These are phyloP conservation scores for Neurospora sp. DNA, from an alignment of 495 filamentous ascomycete genomes.

Conservation along the genomic window DNA sequence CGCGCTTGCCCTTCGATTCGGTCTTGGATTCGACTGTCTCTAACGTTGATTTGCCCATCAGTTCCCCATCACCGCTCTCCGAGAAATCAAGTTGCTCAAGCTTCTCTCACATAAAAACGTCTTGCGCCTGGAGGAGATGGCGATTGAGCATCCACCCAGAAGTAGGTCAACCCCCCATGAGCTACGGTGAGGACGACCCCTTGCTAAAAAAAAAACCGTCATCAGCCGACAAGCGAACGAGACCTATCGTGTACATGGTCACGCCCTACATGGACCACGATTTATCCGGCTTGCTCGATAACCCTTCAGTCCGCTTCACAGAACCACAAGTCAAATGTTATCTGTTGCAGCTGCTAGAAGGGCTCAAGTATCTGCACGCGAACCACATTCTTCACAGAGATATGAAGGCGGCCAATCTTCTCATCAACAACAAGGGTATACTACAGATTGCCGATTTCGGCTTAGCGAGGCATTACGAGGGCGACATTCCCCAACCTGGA, in stretches of 20 bases:
- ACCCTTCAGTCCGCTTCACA: slow-evolving; percentile 76
- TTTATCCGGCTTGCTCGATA: slow-evolving; percentile 89
- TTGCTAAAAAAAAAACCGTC: slow-evolving; percentile 6
- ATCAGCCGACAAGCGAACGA: slow-evolving; percentile 63
- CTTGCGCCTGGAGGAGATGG: slow-evolving; percentile 87
- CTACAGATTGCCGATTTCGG: slow-evolving; percentile 98
- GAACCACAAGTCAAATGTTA: slow-evolving; percentile 96
- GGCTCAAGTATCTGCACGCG: slow-evolving; percentile 79
- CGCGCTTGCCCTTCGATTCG: neutral
- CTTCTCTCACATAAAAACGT: slow-evolving; percentile 85
- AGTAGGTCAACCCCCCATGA: slow-evolving; percentile 29
- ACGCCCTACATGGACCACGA: slow-evolving; percentile 99
- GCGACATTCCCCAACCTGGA: slow-evolving; percentile 66
- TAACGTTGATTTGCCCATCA: slow-evolving; percentile 15
- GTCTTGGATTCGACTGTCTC: neutral
- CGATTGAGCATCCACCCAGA: slow-evolving; percentile 64
- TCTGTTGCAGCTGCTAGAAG: slow-evolving; percentile 86
- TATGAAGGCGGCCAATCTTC: slow-evolving; percentile 97
- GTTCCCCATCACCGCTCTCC: slow-evolving; percentile 70
- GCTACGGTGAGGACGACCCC: neutral
- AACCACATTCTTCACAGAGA: slow-evolving; percentile 88
- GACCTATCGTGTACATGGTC: slow-evolving; percentile 94
- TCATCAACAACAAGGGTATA: slow-evolving; percentile 90
- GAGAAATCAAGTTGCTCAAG: slow-evolving; percentile 94
- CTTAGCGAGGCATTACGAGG: slow-evolving; percentile 86